These are phyloP conservation scores for Gnomoniopsis sp. DNA, from an alignment of 2,329 filamentous ascomycete genomes.

Conservation along the genomic window DNA sequence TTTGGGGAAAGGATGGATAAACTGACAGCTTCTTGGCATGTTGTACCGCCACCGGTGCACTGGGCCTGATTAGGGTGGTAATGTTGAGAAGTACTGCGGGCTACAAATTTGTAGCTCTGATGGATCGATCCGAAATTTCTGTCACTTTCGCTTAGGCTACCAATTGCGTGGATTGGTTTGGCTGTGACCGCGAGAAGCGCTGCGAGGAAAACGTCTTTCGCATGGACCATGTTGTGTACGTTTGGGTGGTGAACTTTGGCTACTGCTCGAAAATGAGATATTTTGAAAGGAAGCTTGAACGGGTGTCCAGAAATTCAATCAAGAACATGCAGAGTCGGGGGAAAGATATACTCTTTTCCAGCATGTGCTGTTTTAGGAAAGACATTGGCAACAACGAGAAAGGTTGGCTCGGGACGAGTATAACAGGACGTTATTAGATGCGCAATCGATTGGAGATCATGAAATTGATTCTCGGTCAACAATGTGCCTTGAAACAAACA, in stretches of 20 bases:
- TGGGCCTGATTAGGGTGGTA: conserved; percentile 46
- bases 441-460: not conserved
- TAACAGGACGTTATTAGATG: not conserved
- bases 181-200: conserved; percentile 40
- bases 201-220: conserved; percentile 34
- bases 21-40: conserved; percentile 46
- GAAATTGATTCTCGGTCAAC: not conserved
- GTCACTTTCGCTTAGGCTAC: conserved; percentile 1
- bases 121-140: conserved; percentile 33
- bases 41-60: conserved; percentile 44
- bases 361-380: not conserved
- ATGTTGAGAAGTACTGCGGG: conserved; percentile 39
- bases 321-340: not conserved
- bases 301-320: not conserved
- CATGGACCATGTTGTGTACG: not conserved
- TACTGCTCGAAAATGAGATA: not conserved
- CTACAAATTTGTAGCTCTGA: conserved; percentile 38
- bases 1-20: not conserved
- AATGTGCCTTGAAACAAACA: not conserved
- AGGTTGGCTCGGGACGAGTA: not conserved
- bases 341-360: not conserved
- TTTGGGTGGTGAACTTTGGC: too few species aligned
- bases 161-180: conserved; percentile 29
- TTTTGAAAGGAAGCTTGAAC: too few species aligned
- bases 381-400: not conserved